Base-by-base conservation (phyloP, 2,329 filamentous ascomycete genomes). In the Botrytis medusae region DNA sequence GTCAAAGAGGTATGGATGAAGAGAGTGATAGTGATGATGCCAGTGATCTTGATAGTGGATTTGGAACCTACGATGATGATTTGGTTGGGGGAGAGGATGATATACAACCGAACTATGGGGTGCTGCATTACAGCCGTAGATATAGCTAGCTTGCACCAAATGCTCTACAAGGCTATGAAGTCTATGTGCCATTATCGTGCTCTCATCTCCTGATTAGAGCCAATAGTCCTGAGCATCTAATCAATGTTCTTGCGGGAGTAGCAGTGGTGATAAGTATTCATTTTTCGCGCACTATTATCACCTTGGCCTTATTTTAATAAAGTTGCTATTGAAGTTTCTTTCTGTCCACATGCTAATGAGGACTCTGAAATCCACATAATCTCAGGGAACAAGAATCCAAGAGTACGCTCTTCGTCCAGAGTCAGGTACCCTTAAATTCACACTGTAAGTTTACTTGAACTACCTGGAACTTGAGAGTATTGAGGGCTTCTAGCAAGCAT, bases 41-140 rank as follows among this genome's bases (percentile, higher is more conserved):
- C n/a, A n/a, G n/a, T n/a, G 67, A 69, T 48, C 29, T 61, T 10
- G 67, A 61, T 46, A n/a, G 54, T n/a, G 67, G 54, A 22, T 61
- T 69, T 18, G 67, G 67, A 12, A 69, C 54, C 4, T 61, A 61
- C 12, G 54, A 69, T 25, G 40, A 60, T 8, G 54, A 69, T 69
- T 48, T 61, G 12, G 6, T 69, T 37, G 29, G 29, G 29, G 37
- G 10, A 16, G 12, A 37, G 22, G 22, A 34, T 7, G 44, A 67
- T 51, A 14, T 37, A 3, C 22, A 67, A 3, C 18, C 4, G 18
- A 10, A 2, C n/a, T 22, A n/a, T n/a, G 12, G 34, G 34, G 25
- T 37, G 37, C 48, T n/a, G 25, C 25, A 12, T n/a, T n/a, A n/a
- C 48, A 7, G 12, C 16, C 48, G 48, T n/a, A n/a, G 12, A 54